Base-by-base conservation (phyloP, 1,139 yeast genomes). In the Sugiyamaella paludigena region DNA sequence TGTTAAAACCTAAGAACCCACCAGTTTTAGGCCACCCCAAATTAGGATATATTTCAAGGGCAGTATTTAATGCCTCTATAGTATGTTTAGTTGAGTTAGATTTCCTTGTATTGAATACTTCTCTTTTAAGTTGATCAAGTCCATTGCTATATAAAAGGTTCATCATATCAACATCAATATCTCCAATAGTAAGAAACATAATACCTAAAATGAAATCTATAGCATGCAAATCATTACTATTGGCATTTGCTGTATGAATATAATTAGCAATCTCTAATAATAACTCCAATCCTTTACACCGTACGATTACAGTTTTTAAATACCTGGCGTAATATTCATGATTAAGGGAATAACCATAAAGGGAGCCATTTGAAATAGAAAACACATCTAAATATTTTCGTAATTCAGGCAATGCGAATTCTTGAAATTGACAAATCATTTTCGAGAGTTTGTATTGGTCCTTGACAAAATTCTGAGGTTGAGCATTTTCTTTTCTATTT, bases 311-410 rank as follows among this genome's bases (percentile, higher is more conserved):
- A 9, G 28, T 12, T 11, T 24, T 13, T 16, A 35, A 26, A 26
- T 16, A 16, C 8, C 26, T 27, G 28, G 49, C 44, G 29, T 45
- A 45, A 36, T 16, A 45, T 26, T 36, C 7, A 30, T 45, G 43
- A 6, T 36, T 35, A 16, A 40, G 30, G 11, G 15, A n/a, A n/a
- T n/a, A n/a, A n/a, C n/a, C n/a, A n/a, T n/a, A n/a, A n/a, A n/a
- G n/a, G n/a, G n/a, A n/a, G n/a, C n/a, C n/a, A n/a, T n/a, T n/a
- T n/a, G n/a, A n/a, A n/a, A n/a, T n/a, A n/a, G n/a, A n/a, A n/a
- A n/a, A 16, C 5, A n/a, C 5, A 19, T 19, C 5, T 4, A 19
- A 7, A 15, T 11, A 26, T 34, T 16, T 36, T 36, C 30, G 9
- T 12, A 43, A 28, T 9, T 41, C 27, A 2, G 49, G 49, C 2